Conservation (phyloP, 352 stramenopile genomes). For the Pythium dissotocum region DNA sequence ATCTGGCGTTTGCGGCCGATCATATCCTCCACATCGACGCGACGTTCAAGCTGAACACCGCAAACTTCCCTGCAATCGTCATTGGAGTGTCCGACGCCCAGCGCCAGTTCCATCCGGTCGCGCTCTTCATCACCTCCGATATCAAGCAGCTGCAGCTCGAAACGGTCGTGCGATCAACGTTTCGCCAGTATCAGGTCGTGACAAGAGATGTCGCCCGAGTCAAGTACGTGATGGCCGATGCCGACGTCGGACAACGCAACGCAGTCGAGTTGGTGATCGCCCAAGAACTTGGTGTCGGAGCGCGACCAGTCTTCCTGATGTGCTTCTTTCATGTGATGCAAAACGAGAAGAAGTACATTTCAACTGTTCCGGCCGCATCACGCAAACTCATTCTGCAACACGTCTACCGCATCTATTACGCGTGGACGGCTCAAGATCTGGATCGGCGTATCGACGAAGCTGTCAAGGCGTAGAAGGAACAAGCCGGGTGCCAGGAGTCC, state of each 20-base stretch:
- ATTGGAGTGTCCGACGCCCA: constrained; percentile 3
- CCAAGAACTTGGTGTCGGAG: not conserved
- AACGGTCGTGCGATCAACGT: not conserved
- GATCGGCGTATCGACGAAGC: not conserved
- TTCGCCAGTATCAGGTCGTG: not conserved
- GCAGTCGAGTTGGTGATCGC: not conserved
- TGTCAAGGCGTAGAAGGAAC: not conserved
- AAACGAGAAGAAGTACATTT: constrained; percentile 7
- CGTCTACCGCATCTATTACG: constrained; percentile 8
- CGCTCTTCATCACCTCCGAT: constrained; percentile 3
- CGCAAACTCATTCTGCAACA: not conserved
- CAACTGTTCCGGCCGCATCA: not conserved
- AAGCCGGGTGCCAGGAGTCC: not conserved
- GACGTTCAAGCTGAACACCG: constrained; percentile 17
- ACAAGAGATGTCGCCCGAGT: not conserved
- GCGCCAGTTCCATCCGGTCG: constrained; percentile 11
- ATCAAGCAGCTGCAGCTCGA: not conserved
- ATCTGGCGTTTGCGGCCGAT: not conserved
- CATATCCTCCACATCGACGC: constrained; percentile 9
- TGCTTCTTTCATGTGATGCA: constrained; percentile 19
- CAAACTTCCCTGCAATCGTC: constrained; percentile 1
- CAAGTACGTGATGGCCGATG: constrained; percentile 1
- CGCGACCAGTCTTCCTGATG: constrained; percentile 3
- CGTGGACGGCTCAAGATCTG: not conserved
- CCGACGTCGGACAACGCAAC: not conserved